Evolutionary conservation across 176 grass and related monocot genomes (phyloP).

Genomic region (Zoysia japonica): DNA sequence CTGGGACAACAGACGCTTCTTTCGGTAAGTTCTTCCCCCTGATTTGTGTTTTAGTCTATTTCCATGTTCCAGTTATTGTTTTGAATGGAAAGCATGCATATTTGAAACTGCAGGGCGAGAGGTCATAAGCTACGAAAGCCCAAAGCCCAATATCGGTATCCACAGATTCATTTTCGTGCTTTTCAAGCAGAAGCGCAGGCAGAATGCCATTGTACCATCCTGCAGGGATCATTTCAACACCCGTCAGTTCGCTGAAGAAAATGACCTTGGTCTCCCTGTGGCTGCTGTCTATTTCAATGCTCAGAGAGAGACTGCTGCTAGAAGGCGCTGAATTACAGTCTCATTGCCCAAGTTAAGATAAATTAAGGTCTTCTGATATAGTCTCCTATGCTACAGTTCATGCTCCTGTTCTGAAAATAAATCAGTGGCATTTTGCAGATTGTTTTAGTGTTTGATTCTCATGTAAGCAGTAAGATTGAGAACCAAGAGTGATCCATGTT

Average conservation of each 20-base stretch:
- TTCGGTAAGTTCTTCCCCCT: conserved; percentile 63
- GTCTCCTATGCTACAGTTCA: conserved; percentile 18
- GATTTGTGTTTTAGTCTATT: not conserved
- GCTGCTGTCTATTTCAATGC: conserved; percentile 92
- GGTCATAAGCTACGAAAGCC: conserved; percentile 73
- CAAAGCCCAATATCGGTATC: conserved; percentile 84
- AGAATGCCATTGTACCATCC: conserved; percentile 49
- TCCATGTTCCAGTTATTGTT: conserved; percentile 10
- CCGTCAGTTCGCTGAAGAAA: conserved; percentile 76
- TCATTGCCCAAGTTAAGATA: not conserved
- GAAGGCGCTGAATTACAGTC: conserved; percentile 54
- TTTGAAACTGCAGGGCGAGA: conserved; percentile 59
- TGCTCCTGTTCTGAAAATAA: conserved; percentile 41
- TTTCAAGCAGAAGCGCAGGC: conserved; percentile 73
- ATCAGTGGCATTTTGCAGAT: conserved; percentile 38
- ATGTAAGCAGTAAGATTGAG: conserved; percentile 13
- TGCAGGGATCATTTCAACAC: conserved; percentile 74
- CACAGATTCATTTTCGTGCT: conserved; percentile 96
- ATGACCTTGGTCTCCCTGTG: conserved; percentile 77
- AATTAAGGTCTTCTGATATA: conserved; percentile 19
- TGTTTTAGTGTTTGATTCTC: conserved; percentile 37
- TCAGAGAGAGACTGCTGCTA: conserved; percentile 87
- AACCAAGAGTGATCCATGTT: conserved; percentile 24
- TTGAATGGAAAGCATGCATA: not conserved
- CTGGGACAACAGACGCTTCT: conserved; percentile 83